A percentile compares a stretch with the other conserved stretches of the same genome.
These are phyloP conservation scores for Metschnikowia vanudenii DNA, from an alignment of 805 yeast species.

Conservation along the genomic window DNA sequence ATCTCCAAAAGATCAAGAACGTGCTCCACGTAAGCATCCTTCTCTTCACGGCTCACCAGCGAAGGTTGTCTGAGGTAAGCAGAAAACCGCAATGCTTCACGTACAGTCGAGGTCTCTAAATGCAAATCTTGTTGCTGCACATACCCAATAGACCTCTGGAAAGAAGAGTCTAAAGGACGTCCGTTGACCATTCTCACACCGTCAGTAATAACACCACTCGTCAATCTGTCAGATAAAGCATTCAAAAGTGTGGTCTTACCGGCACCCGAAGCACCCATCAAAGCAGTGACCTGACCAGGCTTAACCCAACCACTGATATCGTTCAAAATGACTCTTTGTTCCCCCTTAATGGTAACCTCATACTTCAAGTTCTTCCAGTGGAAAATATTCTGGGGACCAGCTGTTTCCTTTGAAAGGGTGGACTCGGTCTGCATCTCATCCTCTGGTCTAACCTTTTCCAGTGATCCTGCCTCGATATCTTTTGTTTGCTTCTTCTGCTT, in stretches of 20 bases:
- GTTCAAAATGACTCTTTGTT: conserved; percentile 33
- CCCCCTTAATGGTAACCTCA: conserved; percentile 46
- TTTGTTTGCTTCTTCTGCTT: conserved; percentile 30
- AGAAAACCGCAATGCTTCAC: conserved; percentile 51
- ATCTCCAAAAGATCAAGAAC: conserved; percentile 49
- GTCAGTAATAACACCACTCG: conserved; percentile 50
- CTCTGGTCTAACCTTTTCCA: background rate
- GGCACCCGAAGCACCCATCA: conserved; percentile 63
- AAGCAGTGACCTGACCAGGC: conserved; percentile 59
- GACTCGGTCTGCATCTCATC: conserved; percentile 15
- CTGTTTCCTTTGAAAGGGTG: background rate
- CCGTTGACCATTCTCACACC: conserved; percentile 60
- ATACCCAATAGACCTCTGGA: conserved; percentile 53
- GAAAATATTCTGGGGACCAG: conserved; percentile 15
- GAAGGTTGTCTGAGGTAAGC: conserved; percentile 47
- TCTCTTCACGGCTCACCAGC: conserved; percentile 40
- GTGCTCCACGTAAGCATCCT: conserved; percentile 49
- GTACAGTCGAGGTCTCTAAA: conserved; percentile 47
- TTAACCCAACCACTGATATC: conserved; percentile 28
- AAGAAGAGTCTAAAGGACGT: conserved; percentile 44
- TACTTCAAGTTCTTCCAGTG: conserved; percentile 63
- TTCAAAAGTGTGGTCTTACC: conserved; percentile 58
- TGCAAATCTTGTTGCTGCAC: conserved; percentile 62
- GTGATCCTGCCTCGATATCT: conserved; percentile 20
- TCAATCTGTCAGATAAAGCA: conserved; percentile 50